A percentile compares a stretch with the other conserved stretches of the same genome.
Conservation (phyloP, 768 basidiomycete genomes). For the Pisolithus sp. region DNA sequence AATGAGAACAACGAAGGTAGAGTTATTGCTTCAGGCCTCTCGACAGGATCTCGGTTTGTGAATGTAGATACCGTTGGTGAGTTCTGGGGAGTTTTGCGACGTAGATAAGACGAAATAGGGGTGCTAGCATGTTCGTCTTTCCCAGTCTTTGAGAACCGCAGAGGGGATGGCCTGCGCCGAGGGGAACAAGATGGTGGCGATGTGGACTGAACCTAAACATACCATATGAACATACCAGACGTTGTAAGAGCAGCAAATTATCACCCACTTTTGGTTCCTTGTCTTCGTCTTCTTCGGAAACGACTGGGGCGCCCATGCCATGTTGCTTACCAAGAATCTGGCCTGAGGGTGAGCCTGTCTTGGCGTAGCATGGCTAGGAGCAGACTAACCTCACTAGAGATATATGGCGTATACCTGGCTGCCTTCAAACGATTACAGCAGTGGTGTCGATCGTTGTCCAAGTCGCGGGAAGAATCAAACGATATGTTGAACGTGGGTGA, state of each 20-base stretch:
- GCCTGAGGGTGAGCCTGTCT: neutral
- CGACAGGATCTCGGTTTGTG: slow-evolving; percentile 29
- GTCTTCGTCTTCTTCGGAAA: slow-evolving; percentile 20
- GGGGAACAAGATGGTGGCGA: slow-evolving; percentile 36
- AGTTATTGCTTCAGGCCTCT: slow-evolving; percentile 25
- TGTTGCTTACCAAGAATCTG: slow-evolving; percentile 40
- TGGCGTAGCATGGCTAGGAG: neutral
- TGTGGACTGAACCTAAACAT: slow-evolving; percentile 30
- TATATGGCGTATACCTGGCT: slow-evolving; percentile 27
- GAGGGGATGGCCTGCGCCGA: slow-evolving; percentile 36
- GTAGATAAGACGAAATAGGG: slow-evolving; percentile 75
- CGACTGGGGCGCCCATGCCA: slow-evolving; percentile 36
- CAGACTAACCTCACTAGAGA: slow-evolving; percentile 20
- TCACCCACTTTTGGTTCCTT: slow-evolving; percentile 29
- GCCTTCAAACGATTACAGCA: slow-evolving; percentile 21
- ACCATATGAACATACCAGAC: slow-evolving; percentile 30
- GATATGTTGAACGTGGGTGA: slow-evolving; percentile 33
- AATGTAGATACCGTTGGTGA: slow-evolving; percentile 68
- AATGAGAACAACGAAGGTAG: slow-evolving; percentile 34
- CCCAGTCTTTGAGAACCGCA: slow-evolving; percentile 42
- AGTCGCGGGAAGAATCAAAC: slow-evolving; percentile 20
- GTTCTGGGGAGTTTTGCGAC: slow-evolving; percentile 69
- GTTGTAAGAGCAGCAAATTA: slow-evolving; percentile 13
- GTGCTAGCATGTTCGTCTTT: slow-evolving; percentile 59
- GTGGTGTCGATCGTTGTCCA: slow-evolving; percentile 25